Evolutionary conservation across 2,329 filamentous ascomycete species (phyloP), one percentile per base, ranked within the genome.

Genomic region (Thermoascus crustaceus): DNA sequence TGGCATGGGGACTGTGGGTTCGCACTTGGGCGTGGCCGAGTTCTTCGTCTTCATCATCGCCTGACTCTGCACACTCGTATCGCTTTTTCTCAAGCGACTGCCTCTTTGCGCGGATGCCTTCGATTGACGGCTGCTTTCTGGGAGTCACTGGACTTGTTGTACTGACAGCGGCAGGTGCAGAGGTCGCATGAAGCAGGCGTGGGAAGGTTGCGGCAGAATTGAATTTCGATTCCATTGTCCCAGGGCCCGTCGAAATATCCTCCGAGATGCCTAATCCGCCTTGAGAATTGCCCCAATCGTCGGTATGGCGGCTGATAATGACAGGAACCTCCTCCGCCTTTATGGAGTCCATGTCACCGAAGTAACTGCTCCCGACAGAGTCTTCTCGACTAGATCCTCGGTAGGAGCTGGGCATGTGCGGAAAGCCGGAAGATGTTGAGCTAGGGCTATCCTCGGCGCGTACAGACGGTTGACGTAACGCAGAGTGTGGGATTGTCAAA

Each of bases 11-110:
- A 58, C 60, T 82, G 61, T 64, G 68, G 41, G 60, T 63, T 42
- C 65, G 69, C 40, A 61, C 60, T 49, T 66, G 67, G 10, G 64
- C 53, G 47, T 71, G 69, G 5, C 85, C 87, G 4, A 93, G 71
- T 52, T 94, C 89, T 40, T 95, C 88, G 45, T 95, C 89, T 61
- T 95, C 89, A 48, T 95, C 89, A 50, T 95, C 89, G 4, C 88
- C 88, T 19, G 85, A 94, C 51, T 95, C 89, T 9, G 77, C 78
- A 37, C 83, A 80, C 48, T 94, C 85, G 23, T 78, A 58, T 4
- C 76, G 74, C 29, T 78, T 75, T 48, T 77, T 85, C 51, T 94
- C 85, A 21, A 85, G 62, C 5, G 78, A 79, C 45, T 87, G 82
- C 20, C 82, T 77, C 58, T 84, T 89, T 3, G 77, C 76, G 44